A percentile compares a stretch with the other conserved stretches of the same genome.
Evolutionary conservation across 1,139 yeast genomes (phyloP).

Genomic region (Nematodospora anomalae): DNA sequence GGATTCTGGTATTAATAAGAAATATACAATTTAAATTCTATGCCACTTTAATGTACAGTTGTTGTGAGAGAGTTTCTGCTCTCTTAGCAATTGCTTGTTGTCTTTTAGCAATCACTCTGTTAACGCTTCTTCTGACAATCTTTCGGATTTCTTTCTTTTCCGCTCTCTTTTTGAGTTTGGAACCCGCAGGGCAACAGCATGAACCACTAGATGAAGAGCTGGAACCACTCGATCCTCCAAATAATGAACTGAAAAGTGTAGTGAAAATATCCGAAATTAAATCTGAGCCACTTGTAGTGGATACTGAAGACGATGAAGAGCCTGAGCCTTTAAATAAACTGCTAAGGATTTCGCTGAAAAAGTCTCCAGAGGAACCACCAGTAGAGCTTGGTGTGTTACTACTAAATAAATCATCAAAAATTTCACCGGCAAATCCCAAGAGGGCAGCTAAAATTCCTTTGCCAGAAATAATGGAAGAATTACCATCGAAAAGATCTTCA

Average conservation of each 20-base stretch:
- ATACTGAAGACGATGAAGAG: conserved; percentile 3
- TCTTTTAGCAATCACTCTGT: conserved; percentile 12
- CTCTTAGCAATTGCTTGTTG: conserved; percentile 9
- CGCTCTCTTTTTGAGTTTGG: conserved; percentile 4
- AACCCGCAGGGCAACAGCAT: conserved; percentile 7
- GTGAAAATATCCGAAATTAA: conserved; percentile 11
- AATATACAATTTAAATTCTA: not conserved
- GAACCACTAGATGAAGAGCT: conserved; percentile 11
- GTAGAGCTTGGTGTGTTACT: conserved; percentile 16
- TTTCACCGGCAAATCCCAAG: conserved; percentile 13
- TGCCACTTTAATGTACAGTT: not conserved
- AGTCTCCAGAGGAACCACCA: conserved; percentile 17
- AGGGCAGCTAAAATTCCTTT: conserved; percentile 6
- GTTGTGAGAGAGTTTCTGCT: conserved; percentile 4
- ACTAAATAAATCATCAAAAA: conserved; percentile 16
- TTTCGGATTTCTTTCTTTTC: conserved; percentile 19
- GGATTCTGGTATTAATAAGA: not conserved
- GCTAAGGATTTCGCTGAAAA: conserved; percentile 10
- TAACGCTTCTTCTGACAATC: conserved; percentile 20
- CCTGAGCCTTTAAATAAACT: conserved; percentile 9
- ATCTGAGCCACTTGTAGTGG: conserved; percentile 7
- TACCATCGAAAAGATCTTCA: conserved; percentile 8
- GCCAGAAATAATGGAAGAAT: conserved; percentile 4
- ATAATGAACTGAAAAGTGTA: conserved; percentile 12
- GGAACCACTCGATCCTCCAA: conserved; percentile 14